A percentile compares a stretch with the other conserved stretches of the same genome.
Conservation (phyloP, 2,329 filamentous ascomycete species). For the Fusarium agapanthi region DNA sequence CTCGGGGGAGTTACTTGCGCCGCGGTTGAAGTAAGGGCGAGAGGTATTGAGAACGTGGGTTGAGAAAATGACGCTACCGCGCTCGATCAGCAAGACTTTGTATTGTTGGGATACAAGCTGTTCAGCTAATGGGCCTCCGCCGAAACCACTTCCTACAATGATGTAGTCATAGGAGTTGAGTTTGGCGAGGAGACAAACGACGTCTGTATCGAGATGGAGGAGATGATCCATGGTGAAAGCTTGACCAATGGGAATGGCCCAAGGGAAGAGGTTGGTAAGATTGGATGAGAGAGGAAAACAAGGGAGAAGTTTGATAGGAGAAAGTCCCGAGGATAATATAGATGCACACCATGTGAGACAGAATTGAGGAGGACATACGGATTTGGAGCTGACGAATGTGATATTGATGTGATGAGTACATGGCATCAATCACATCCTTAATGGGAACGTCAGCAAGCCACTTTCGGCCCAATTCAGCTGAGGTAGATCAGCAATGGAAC, state of each 20-base stretch:
- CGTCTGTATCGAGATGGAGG: conserved; percentile 23
- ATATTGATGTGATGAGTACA: not conserved
- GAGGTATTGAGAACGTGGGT: conserved; percentile 32
- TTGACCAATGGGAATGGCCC: not conserved
- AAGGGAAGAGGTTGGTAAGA: not conserved
- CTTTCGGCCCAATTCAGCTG: not conserved
- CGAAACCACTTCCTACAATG: conserved; percentile 28
- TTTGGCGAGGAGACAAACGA: conserved; percentile 24
- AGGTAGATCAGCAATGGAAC: not conserved
- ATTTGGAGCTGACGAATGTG: not conserved
- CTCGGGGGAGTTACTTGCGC: conserved; percentile 30
- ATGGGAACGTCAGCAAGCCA: not conserved
- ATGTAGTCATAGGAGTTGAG: conserved; percentile 33
- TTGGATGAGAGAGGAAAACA: not conserved
- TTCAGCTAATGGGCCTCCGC: conserved; percentile 24
- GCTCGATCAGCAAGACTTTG: conserved; percentile 30
- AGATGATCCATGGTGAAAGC: conserved; percentile 21
- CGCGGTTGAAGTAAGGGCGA: conserved; percentile 26
- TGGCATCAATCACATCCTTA: not conserved
- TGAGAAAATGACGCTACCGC: conserved; percentile 29
- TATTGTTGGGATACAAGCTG: conserved; percentile 6
- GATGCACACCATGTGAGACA: not conserved
- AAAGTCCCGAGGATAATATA: not conserved
- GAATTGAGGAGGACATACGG: not conserved
- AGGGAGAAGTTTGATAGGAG: no score